Conservation (phyloP, 495 filamentous ascomycete genomes). For the Polyplosphaeria fusca region DNA sequence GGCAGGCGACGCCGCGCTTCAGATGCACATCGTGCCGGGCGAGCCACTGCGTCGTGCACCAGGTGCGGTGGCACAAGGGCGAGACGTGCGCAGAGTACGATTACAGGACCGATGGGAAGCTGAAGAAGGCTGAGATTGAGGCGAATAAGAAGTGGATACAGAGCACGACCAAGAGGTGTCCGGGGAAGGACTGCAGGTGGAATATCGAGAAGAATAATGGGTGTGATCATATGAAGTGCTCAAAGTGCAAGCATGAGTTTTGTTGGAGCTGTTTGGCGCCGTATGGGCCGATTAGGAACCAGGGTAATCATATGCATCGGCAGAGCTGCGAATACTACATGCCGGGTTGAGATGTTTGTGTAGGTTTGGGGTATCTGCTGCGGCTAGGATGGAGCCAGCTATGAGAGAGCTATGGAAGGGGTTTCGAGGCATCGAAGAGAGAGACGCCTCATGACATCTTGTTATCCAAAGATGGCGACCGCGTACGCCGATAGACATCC, state of each 20-base stretch:
- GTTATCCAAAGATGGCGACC: too few relatives aligned
- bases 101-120: constrained; percentile 28
- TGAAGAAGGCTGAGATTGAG: constrained; percentile 31
- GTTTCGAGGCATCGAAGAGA: too few relatives aligned
- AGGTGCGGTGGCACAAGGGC: constrained; percentile 42
- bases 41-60: constrained; percentile 42
- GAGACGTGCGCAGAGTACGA: constrained; percentile 44
- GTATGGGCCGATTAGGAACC: constrained; percentile 10
- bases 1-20: constrained; percentile 28
- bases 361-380: too few relatives aligned
- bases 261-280: constrained; percentile 38
- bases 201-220: constrained; percentile 40
- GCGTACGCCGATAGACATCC: too few relatives aligned
- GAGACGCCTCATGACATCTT: too few relatives aligned
- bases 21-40: constrained; percentile 39
- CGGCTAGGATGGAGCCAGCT: too few relatives aligned
- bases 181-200: constrained; percentile 34
- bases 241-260: constrained; percentile 38
- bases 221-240: constrained; percentile 42
- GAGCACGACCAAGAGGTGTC: constrained; percentile 37
- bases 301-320: constrained; percentile 16
- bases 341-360: too few relatives aligned
- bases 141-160: constrained; percentile 31
- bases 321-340: background rate
- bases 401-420: too few relatives aligned